Base-by-base conservation (phyloP, 2,329 filamentous ascomycete genomes). In the Byssothecium circinans region DNA sequence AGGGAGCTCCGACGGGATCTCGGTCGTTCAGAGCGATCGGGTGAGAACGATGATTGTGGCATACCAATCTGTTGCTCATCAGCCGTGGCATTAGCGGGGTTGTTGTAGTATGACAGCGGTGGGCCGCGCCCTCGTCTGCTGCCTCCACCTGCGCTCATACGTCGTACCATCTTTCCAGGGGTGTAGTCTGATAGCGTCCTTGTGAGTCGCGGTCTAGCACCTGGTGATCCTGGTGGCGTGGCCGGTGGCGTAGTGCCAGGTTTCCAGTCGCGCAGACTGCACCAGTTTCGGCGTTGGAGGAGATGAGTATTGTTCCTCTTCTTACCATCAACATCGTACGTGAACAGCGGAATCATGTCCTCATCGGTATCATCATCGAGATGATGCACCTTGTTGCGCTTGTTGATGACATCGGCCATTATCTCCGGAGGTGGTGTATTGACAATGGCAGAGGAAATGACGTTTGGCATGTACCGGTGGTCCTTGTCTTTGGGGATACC, bases 391-490 rank as follows among this genome's bases (percentile, higher is more conserved):
- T 83, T 96, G 76, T 96, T 96, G 22, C 94, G 84, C 75, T 88
- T 94, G 75, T 97, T 96, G 51, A 99, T 80, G 42, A 95, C 82
- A 69, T 99, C 92, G 4, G 90, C 90, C 76, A 97, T 81, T 63
- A 95, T 77, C 43, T 94, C 88, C 0, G 91, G 87, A 15, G 91
- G 89, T 4, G 95, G 94, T 12, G 87, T 85, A 66, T 99, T 96
- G 60, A 88, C 92, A 65, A 99, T 97, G 11, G 91, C 91, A 0
- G 91, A 96, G 1, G 91, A 95, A 57, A 97, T 85, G 50, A 99
- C 75, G 62, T 99, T 99, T 4, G 91, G 89, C 87, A 99, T 99
- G 68, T 99, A 99, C 52, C 94, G 82, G 64, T 94, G 91, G 68
- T 99, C 94, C 57, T 85, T 85, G 72, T 97, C 89, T 70, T 96